Conservation (phyloP, 169 alveolate species). For the Theileria annulata region DNA sequence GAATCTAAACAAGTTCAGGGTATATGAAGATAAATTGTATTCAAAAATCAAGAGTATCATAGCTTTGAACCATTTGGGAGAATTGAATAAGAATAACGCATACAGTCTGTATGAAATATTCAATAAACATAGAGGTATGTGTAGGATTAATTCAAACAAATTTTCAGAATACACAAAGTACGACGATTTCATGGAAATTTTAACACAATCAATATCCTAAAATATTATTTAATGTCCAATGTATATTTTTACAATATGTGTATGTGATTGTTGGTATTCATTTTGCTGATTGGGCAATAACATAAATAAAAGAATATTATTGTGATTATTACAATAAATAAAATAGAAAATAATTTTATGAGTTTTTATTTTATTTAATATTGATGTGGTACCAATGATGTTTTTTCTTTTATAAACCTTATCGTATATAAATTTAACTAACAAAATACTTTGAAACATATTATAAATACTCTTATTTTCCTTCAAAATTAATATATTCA, state of each 20-base stretch:
- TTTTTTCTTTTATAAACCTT: too few species aligned
- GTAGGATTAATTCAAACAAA: neutral
- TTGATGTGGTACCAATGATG: too few species aligned
- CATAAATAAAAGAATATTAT: too few species aligned
- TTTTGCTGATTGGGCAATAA: neutral
- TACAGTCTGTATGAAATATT: slow-evolving; percentile 21
- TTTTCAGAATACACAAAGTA: slow-evolving; percentile 17
- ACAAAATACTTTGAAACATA: too few species aligned
- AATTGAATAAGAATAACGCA: slow-evolving; percentile 11
- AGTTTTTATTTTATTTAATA: too few species aligned
- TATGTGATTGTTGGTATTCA: neutral
- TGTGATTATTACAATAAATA: too few species aligned
- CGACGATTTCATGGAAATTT: slow-evolving; percentile 21
- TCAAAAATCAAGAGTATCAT: slow-evolving; percentile 10
- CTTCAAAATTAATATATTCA: too few species aligned
- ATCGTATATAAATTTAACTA: too few species aligned
- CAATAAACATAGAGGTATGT: slow-evolving; percentile 23
- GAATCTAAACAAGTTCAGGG: neutral
- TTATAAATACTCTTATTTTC: too few species aligned
- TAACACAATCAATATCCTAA: neutral
- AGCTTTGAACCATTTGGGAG: neutral
- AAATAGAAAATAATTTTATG: too few species aligned
- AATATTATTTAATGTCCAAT: neutral
- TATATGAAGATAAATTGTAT: slow-evolving; percentile 6
- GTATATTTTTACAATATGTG: neutral